Evolutionary conservation across 108 stramenopile genomes (phyloP).

Genomic region (Aurantiochytrium sp.): DNA sequence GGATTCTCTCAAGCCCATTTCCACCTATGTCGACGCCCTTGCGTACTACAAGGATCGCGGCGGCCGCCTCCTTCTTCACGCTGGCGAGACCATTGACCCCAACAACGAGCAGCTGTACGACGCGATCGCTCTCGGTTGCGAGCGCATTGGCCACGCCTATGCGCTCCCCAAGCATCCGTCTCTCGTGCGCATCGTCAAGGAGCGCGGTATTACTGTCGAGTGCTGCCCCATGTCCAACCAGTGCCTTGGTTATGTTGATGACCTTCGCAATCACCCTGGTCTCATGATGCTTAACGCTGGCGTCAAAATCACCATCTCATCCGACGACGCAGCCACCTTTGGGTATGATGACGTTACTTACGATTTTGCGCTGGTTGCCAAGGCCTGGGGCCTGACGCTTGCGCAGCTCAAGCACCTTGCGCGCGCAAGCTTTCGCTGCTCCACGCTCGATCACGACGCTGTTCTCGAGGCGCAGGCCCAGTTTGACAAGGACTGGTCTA

Average conservation of each 20-base stretch:
- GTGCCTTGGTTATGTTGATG: background rate
- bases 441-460: background rate
- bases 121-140: background rate
- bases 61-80: background rate
- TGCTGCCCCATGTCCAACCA: constrained; percentile 17
- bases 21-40: background rate
- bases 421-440: background rate
- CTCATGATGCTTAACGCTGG: constrained; percentile 6
- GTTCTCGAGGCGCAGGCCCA: background rate
- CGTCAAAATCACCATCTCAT: background rate
- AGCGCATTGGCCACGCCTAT: constrained; percentile 12
- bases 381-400: constrained; percentile 5
- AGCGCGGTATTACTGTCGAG: background rate
- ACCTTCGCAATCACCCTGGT: constrained; percentile 5
- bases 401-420: constrained; percentile 10
- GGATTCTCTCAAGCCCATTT: background rate
- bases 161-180: constrained; percentile 5
- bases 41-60: constrained; percentile 10
- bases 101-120: constrained; percentile 1
- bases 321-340: constrained; percentile 6
- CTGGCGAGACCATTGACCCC: constrained; percentile 6
- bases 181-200: background rate
- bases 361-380: constrained; percentile 7
- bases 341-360: background rate
- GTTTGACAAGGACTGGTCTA: background rate